Percentiles rank a stretch among this genome's conserved stretches.
Evolutionary conservation across 73 alveolate species (phyloP).

Genomic region (Tetrahymena elliotti): DNA sequence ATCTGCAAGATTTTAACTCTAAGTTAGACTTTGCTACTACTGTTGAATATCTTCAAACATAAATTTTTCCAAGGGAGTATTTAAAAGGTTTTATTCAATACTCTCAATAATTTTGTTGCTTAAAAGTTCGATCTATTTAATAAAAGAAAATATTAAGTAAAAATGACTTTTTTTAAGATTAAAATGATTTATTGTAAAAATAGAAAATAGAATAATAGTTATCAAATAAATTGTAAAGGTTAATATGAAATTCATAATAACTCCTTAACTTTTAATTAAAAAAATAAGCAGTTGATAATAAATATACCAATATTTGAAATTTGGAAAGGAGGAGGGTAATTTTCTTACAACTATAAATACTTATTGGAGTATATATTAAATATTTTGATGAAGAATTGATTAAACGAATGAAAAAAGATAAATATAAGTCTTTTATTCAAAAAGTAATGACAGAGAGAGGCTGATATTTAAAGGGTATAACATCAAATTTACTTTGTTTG

Average conservation of each 20-base stretch:
- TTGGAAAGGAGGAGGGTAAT: background rate
- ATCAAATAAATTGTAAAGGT: background rate
- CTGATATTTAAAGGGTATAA: background rate
- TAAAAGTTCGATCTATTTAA: background rate
- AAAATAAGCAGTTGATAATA: too few relatives aligned
- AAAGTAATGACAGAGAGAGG: background rate
- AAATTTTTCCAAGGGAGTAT: background rate
- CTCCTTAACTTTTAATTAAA: background rate
- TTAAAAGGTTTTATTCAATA: background rate
- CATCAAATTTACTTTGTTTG: background rate
- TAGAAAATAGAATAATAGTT: background rate
- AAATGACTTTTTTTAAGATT: background rate
- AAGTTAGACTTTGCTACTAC: background rate
- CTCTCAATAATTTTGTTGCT: background rate
- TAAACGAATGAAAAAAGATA: background rate
- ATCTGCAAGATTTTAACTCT: background rate
- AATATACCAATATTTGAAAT: background rate
- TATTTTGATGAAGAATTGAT: too few relatives aligned
- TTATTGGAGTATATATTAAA: background rate
- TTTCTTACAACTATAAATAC: background rate
- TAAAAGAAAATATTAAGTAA: background rate
- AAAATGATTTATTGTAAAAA: too few relatives aligned
- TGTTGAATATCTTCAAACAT: background rate
- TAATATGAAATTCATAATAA: background rate
- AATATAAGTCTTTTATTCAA: background rate